Evolutionary conservation across 257 asterid genomes (phyloP).

Genomic region (Salvia hispanica): DNA sequence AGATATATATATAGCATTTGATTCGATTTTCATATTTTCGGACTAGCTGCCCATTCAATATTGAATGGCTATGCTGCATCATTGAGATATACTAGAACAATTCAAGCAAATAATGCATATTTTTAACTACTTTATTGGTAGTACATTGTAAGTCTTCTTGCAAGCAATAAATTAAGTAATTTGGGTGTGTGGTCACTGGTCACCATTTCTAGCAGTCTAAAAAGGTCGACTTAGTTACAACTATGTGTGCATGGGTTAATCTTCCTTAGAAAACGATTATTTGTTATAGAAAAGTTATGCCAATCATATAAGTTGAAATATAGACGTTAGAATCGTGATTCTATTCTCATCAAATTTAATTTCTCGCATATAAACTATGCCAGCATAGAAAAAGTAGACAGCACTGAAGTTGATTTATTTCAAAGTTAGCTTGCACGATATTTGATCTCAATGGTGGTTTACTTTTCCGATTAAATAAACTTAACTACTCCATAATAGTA

Average conservation of each 20-base stretch:
- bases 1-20: neutral
- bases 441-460: neutral
- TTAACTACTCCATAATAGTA: too few species aligned
- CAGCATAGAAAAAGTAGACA: neutral
- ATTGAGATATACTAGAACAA: neutral
- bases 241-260: too few species aligned
- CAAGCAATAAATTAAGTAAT: neutral
- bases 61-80: conserved; percentile 11
- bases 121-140: neutral
- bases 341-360: too few species aligned
- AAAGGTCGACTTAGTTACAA: too few species aligned
- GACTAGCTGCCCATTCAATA: conserved; percentile 10
- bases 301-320: too few species aligned
- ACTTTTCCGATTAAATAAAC: too few species aligned
- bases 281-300: too few species aligned
- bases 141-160: neutral
- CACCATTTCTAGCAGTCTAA: too few species aligned
- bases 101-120: neutral
- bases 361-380: neutral
- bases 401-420: neutral
- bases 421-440: neutral
- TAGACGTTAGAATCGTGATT: too few species aligned
- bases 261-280: too few species aligned
- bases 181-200: too few species aligned
- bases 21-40: conserved; percentile 4